Evolutionary conservation across 2,329 filamentous ascomycete genomes (phyloP), one percentile per base, ranked within the genome.

Genomic region (Fusarium sp.): DNA sequence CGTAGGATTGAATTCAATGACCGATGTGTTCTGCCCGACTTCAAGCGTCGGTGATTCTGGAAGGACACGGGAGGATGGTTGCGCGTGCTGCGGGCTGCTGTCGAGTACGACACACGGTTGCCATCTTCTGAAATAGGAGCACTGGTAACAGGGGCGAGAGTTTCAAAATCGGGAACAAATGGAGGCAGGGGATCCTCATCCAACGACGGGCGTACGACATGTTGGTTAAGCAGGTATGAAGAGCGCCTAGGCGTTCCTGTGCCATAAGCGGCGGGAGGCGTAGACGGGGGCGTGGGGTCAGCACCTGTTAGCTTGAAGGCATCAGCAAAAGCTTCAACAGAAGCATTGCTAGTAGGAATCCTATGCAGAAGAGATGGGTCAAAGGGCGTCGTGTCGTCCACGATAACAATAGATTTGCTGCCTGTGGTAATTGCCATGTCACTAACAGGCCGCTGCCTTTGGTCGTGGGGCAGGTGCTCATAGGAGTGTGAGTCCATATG

Each of bases 361-460:
- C 82, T 82, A 11, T 84, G 86, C 11, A 89, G 87, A 12, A 81
- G 70, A 1, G 84, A 79, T n/a, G 84, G 77, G 11, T 87, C 81
- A 7, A 82, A 80, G 0, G 84, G 81, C 18, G 85, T 71, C 1
- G 90, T 91, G 31, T 88, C 89, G 62, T 97, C 93, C 37, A 97
- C 89, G 75, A 97, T 97, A 58, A 97, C 86, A 70, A 97, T 97
- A 0, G 93, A 97, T 76, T 94, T 91, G 83, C 93, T 97, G n/a
- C 93, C 92, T 13, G 85, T 85, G 0, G 93, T 96, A 45, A 95
- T 87, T 8, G 80, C 86, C 71, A 83, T 82, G 63, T 89, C 86
- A 66, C 86, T 88, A 14, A 77, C 72, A 3, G 85, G 84, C 45
- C 85, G 79, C 56, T 69, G 76, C 62, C 62, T 80, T 11, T 79